Evolutionary conservation across 148 eudicot species (phyloP), one percentile per base, ranked within the genome.

Genomic region (Rhododendron williamsianum): DNA sequence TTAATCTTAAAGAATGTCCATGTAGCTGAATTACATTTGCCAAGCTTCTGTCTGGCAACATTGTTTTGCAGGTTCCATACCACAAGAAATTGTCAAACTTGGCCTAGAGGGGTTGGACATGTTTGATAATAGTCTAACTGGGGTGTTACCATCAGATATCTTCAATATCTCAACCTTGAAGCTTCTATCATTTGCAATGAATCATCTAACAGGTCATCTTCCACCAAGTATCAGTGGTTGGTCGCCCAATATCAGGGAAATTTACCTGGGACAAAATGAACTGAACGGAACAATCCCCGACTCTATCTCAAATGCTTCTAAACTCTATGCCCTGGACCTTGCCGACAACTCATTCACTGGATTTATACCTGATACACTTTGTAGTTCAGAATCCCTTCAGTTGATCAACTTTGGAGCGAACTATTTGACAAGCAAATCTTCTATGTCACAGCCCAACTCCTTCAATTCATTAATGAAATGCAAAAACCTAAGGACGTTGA

Each of bases 11-110:
- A 65, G 72, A 65, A 65, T 65, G 33, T 9, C 72, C 30, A n/a
- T 2, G 72, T 7, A 58, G 65, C n/a, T 11, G n/a, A 21, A 58
- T 58, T n/a, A 58, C 65, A 58, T 58, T 58, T 21, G 0, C 65
- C 65, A 19, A 58, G 56, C n/a, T 58, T 19, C 25, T 6, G 8
- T 58, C 0, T 10, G 65, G 4, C 65, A 6, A 25, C 30, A n/a
- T 51, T 58, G 23, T 82, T 65, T 83, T 78, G 41, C 83, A 89
- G 91, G 91, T 49, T 80, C 58, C 30, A 60, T 89, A 27, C 88
- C 89, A 80, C 4, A 18, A 56, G 87, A 85, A 56, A 80, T 69
- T 67, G 79, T 84, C 15, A 76, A 81, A 25, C 90, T 83, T 56
- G 10, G 43, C 48, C 48, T 86, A 19, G 84, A 72, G 46, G 21